Base-by-base conservation (phyloP, 805 yeast genomes). In the Schizosaccharomyces cryophilus region DNA sequence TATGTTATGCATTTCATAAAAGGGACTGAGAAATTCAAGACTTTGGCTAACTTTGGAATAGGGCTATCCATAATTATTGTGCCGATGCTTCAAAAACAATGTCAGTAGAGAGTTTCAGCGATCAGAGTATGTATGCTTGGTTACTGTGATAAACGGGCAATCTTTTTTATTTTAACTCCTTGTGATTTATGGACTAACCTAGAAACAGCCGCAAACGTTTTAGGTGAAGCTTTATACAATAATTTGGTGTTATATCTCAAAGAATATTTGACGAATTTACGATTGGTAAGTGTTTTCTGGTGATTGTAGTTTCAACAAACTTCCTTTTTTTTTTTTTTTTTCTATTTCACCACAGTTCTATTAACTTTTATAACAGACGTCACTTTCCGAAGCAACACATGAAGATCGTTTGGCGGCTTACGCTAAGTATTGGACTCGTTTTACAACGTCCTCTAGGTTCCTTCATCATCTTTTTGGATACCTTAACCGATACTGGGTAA, bases 401-500 rank as follows among this genome's bases (percentile, higher is more conserved):
- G 51, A 45, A 45, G 51, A 45, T 13, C 21, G 26, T 15, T 74
- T 89, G 61, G 84, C 82, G 63, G 87, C 85, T 68, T 93, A 93
- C 67, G 95, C 87, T 56, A 77, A 82, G 68, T 80, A 84, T 65
- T 94, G 97, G 96, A 81, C 82, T 64, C 79, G 97, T 63, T 93
- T 79, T 70, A 81, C 94, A 26, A 81, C 87, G 61, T 97, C 97
- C 31, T 95, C 97, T 1, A 85, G 88, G 17, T 85, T 87, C 71
- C 73, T 93, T 70, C 88, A 87, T 70, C 93, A 94, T 69, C 89
- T 94, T 5, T 86, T 93, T 68, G 96, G 90, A 70, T 93, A 93
- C 72, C 82, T 93, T 79, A 93, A 93, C 72, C 79, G 97, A 64
- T 93, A 90, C 72, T 93, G 98, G 98, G 96, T 94, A 55, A 85